Evolutionary conservation across 345 rosid genomes (phyloP).

Genomic region (Carallia brachiata): DNA sequence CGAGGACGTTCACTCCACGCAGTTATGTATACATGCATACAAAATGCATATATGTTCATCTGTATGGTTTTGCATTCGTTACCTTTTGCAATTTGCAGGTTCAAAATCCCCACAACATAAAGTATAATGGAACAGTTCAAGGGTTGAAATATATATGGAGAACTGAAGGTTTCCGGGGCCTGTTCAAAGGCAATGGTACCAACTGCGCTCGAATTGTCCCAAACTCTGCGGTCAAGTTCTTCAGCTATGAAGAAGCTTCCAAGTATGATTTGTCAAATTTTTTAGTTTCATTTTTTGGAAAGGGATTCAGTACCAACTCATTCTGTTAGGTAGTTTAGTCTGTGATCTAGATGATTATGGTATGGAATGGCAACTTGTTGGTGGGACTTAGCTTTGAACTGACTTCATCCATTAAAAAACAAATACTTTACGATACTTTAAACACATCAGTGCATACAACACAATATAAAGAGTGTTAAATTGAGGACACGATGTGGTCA

Average conservation of each 20-base stretch:
- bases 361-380: neutral
- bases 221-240: conserved; percentile 89
- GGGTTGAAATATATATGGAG: conserved; percentile 84
- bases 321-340: neutral
- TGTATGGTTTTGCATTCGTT: conserved; percentile 12
- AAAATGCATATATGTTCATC: neutral
- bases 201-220: conserved; percentile 96
- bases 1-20: neutral
- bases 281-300: neutral
- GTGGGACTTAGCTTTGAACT: neutral
- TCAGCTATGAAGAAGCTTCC: conserved; percentile 92
- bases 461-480: no score
- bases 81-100: conserved; percentile 43
- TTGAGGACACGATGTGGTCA: no score
- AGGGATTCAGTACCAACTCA: neutral
- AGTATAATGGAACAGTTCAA: conserved; percentile 78
- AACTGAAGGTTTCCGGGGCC: conserved; percentile 80
- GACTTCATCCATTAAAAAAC: no score
- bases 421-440: no score
- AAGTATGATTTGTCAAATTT: conserved; percentile 40
- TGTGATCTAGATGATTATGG: neutral
- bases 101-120: conserved; percentile 79
- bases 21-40: conserved; percentile 1
- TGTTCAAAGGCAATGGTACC: conserved; percentile 90
- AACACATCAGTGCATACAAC: no score